Evolutionary conservation across 805 yeast genomes (phyloP).

Genomic region (Schizosaccharomyces cryophilus): DNA sequence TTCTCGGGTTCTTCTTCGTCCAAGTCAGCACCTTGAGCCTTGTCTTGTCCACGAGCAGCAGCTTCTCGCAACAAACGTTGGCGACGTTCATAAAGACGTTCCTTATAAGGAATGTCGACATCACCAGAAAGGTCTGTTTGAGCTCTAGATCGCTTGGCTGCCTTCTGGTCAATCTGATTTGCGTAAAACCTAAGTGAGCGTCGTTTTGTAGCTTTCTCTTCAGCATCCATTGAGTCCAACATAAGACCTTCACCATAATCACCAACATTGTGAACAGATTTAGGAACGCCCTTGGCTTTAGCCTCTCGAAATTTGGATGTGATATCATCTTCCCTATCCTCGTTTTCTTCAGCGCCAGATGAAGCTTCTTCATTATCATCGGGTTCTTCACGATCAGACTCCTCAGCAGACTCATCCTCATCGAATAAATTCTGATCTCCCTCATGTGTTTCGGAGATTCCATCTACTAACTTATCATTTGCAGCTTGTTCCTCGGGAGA

Average conservation of each 20-base stretch:
- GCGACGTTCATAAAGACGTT: constrained; percentile 71
- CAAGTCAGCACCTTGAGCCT: constrained; percentile 18
- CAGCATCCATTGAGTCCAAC: constrained; percentile 60
- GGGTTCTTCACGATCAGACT: constrained; percentile 11
- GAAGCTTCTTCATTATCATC: constrained; percentile 8
- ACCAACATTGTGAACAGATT: constrained; percentile 13
- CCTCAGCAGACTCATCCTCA: constrained; percentile 1
- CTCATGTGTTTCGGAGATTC: constrained; percentile 6
- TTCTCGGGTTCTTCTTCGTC: constrained; percentile 14
- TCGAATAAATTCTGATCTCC: constrained; percentile 1
- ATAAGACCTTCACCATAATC: constrained; percentile 44
- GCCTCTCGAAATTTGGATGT: constrained; percentile 19
- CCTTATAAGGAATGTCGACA: constrained; percentile 73
- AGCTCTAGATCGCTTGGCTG: constrained; percentile 22
- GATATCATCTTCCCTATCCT: constrained; percentile 23
- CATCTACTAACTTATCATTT: constrained; percentile 3
- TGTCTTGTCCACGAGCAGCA: constrained; percentile 43
- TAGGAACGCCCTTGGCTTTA: constrained; percentile 17
- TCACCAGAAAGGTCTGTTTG: constrained; percentile 46
- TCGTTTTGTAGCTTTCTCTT: constrained; percentile 61
- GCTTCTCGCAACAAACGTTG: constrained; percentile 75
- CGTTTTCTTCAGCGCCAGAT: constrained; percentile 6
- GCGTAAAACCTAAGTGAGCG: constrained; percentile 82
- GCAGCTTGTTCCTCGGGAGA: background rate
- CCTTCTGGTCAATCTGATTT: constrained; percentile 73